Conservation (phyloP, 257 asterid genomes). For the Ehretia macrophylla region DNA sequence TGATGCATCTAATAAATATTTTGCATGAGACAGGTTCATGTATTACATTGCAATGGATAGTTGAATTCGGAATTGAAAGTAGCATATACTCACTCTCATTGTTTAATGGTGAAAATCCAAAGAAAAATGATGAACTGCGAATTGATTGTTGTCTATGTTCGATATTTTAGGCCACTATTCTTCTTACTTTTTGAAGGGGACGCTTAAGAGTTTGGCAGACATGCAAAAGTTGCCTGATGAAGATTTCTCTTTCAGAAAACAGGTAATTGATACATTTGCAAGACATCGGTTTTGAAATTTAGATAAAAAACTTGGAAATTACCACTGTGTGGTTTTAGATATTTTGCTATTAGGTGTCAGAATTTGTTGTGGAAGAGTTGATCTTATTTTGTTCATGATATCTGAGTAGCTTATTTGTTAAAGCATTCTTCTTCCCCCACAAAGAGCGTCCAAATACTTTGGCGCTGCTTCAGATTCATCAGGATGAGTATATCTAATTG, state of each 20-base stretch:
- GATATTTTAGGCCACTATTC: slow-evolving; percentile 58
- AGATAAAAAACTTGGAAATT: background rate
- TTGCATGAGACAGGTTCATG: background rate
- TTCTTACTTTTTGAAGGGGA: slow-evolving; percentile 48
- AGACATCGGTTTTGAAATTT: background rate
- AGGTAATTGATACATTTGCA: slow-evolving; percentile 38
- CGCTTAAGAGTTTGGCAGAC: slow-evolving; percentile 63
- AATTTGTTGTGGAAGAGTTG: too few species aligned
- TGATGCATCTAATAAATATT: background rate
- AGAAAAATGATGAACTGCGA: too few species aligned
- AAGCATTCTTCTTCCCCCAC: too few species aligned
- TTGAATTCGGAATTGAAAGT: background rate
- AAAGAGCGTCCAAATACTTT: too few species aligned
- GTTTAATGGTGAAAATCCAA: too few species aligned
- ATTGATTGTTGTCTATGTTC: background rate
- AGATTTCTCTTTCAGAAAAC: slow-evolving; percentile 69
- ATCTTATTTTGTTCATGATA: too few species aligned
- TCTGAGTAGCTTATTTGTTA: too few species aligned
- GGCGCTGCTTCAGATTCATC: too few species aligned
- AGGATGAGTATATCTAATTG: too few species aligned
- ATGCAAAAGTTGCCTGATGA: slow-evolving; percentile 78
- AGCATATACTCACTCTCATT: background rate
- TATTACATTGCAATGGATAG: background rate
- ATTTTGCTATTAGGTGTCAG: too few species aligned
- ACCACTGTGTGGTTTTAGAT: too few species aligned